phyloP scores from a whole-genome alignment of 2,329 filamentous ascomycete genomes.

The Periglandula ipomoeae region DNA sequence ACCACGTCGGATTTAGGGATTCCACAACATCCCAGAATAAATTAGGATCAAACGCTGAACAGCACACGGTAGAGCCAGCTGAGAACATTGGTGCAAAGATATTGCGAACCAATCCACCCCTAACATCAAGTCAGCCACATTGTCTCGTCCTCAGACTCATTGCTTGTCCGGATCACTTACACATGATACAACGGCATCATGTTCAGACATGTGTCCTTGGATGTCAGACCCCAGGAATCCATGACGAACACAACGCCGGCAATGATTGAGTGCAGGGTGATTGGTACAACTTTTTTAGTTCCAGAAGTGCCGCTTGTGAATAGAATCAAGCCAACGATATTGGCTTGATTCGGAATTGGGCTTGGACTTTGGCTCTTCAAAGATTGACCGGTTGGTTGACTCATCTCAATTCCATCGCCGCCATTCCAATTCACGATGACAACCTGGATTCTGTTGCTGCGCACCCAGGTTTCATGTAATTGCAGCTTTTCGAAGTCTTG shows the following conservation, averaged over 20 bases:
- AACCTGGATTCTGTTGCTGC: conserved; percentile 26
- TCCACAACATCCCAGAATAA: conserved; percentile 47
- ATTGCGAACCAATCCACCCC: conserved; percentile 44
- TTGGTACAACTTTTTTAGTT: conserved; percentile 48
- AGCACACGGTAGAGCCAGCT: conserved; percentile 44
- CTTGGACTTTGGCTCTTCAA: conserved; percentile 3
- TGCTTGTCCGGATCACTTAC: too few species aligned
- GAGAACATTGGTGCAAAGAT: conserved; percentile 46
- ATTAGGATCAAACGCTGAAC: conserved; percentile 42
- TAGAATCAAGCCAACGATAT: conserved; percentile 41
- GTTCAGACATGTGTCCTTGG: conserved; percentile 42
- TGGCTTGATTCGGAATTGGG: conserved; percentile 27
- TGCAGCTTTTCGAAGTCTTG: conserved; percentile 30
- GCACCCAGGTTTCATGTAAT: conserved; percentile 21
- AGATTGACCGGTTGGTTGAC: conserved; percentile 9
- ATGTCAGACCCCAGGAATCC: conserved; percentile 40
- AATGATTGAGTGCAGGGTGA: conserved; percentile 40
- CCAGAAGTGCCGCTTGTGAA: conserved; percentile 51
- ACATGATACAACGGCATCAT: conserved; percentile 53
- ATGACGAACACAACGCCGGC: conserved; percentile 42
- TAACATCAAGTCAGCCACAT: conserved; percentile 12
- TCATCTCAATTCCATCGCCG: conserved; percentile 26
- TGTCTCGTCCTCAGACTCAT: too few species aligned
- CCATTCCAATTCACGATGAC: conserved; percentile 28
- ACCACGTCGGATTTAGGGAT: conserved; percentile 41